Base-by-base conservation (phyloP, 805 yeast genomes). In the Starmerella stigmatis region DNA sequence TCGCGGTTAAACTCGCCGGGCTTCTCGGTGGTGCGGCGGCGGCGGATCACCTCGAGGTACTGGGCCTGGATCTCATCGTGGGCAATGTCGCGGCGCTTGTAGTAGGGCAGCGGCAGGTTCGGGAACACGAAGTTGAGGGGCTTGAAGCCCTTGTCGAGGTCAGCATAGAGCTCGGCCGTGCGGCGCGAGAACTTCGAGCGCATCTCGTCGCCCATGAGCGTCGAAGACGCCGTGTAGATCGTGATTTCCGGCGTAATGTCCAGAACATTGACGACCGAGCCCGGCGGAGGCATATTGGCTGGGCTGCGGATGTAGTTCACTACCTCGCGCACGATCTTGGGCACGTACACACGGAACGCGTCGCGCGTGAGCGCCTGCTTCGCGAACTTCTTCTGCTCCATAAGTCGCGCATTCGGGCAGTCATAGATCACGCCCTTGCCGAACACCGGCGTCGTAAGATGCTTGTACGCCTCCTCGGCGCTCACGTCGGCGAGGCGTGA, bases 341-440 rank as follows among this genome's bases (percentile, higher is more conserved):
- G 98, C 41, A 92, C 96, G 60, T 92, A 89, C 15, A 68, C 65
- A 55, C 75, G 74, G 70, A 92, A 92, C 1, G 94, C 76, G 36
- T 84, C 95, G 53, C 75, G 76, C 22, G 95, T 82, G 56, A 92
- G 73, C 19, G 96, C 94, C 44, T 76, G 75, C 67, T 92, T 92
- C 51, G 88, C 94, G 60, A 92, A 92, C 69, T 86, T 92, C 76
- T 92, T 92, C 67, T 92, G 98, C 64, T 92, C 98, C 98, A 92
- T 92, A 59, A 92, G 75, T 55, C 86, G 78, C 59, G 78, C 68
- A 68, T 92, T 92, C 52, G 98, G 86, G 67, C 96, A 89, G 68
- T 92, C 98, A 63, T 92, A 92, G 43, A 92, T 83, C 44, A 92
- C 98, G 59, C 97, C 98, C 60, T 86, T 78, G 57, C 98, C 98